Base-by-base conservation (phyloP, 208 protist species). In the Crithidia bombi region DNA sequence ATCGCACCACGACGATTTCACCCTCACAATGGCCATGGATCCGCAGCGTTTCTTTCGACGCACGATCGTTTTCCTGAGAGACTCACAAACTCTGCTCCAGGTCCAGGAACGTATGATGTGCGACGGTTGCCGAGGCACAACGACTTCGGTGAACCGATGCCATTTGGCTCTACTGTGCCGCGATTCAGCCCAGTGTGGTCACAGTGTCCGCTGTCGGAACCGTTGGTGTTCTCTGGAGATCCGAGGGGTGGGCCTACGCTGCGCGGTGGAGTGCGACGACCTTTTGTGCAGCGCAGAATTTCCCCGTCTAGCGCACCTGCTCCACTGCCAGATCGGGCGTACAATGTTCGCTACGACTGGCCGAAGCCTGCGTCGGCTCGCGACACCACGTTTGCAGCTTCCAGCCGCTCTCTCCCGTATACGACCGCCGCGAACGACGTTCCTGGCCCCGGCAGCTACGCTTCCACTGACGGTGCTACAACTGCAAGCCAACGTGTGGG, bases 281-380 rank as follows among this genome's bases (percentile, higher is more conserved):
- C 77, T 1, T 82, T 86, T 57, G 64, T 78, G 23, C 69, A 66
- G 51, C 33, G 66, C 25, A 68, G 73, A 50, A 82, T 81, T 39
- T 14, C 56, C n/a, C 76, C 73, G 15, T 78, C 65, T 14, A 65
- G 63, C 14, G 70, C 51, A 5, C 57, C 64, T 35, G 52, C 79
- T 1, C 35, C 54, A 43, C 43, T 80, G 25, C 44, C 49, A 21
- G 59, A 81, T 28, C 74, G 69, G 28, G 41, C 74, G 43, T 93
- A 93, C 76, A 65, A 92, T 74, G 76, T 87, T 25, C 79, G 85
- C 43, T 89, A 92, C 69, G 85, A 93, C 68, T 86, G 79, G 78
- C 67, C 82, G 23, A 93, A 91, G 66, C 90, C 87, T 17, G 72
- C 39, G 21, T 82, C 80, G 32, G 77, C 68, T 5, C 71, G 66